Conservation (phyloP, 1,284 basidiomycete species). For the Farysia itapuensis region DNA sequence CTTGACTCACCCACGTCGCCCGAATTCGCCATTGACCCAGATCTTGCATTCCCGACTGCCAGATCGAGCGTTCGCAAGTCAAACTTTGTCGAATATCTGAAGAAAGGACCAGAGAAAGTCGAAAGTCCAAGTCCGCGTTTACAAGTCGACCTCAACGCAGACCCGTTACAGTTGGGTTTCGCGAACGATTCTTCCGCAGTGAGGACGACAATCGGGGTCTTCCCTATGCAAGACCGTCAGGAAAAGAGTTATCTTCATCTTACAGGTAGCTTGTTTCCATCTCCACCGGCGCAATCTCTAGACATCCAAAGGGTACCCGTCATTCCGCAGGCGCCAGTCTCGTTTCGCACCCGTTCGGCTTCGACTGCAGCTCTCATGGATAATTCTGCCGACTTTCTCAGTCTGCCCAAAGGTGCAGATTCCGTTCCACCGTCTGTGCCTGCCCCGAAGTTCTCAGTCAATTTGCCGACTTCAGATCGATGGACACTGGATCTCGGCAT, state of each 20-base stretch:
- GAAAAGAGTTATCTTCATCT: too few species aligned
- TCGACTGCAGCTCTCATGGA: conserved; percentile 36
- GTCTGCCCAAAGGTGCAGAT: conserved; percentile 1
- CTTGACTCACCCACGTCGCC: conserved; percentile 15
- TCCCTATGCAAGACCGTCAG: too few species aligned
- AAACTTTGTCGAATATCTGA: conserved; percentile 31
- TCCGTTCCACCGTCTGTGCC: background rate
- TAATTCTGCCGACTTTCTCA: conserved; percentile 16
- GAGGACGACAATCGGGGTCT: too few species aligned
- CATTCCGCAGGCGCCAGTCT: conserved; percentile 1
- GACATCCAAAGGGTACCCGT: too few species aligned
- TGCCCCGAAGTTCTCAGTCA: too few species aligned
- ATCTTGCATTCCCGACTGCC: conserved; percentile 19
- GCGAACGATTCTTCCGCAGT: too few species aligned
- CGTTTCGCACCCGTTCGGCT: conserved; percentile 29
- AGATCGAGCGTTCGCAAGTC: conserved; percentile 14
- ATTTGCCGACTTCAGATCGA: too few species aligned
- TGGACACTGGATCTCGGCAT: too few species aligned
- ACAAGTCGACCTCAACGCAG: too few species aligned
- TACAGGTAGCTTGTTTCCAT: too few species aligned
- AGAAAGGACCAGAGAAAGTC: conserved; percentile 11
- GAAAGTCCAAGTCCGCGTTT: background rate
- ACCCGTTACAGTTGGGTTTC: too few species aligned
- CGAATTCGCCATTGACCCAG: conserved; percentile 8
- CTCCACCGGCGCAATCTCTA: too few species aligned